Percentiles rank a stretch among this genome's conserved stretches.
These are phyloP conservation scores for Vachellia collinsii DNA, from an alignment of 306 rosid genomes.

Conservation along the genomic window DNA sequence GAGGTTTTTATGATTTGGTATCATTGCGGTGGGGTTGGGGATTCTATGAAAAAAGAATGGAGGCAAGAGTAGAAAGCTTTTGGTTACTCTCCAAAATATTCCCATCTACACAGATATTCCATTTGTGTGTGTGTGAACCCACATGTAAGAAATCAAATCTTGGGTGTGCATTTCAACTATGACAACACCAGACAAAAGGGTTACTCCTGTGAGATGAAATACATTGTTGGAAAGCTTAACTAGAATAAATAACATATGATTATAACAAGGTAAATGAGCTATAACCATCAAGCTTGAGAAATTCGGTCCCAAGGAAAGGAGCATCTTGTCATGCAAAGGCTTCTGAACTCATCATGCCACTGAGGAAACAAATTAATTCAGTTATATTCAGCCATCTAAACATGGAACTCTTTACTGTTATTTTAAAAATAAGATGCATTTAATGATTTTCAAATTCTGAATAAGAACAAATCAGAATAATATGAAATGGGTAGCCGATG, in stretches of 20 bases:
- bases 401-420: neutral
- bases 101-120: neutral
- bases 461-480: neutral
- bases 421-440: neutral
- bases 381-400: constrained; percentile 25
- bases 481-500: constrained; percentile 25
- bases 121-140: neutral
- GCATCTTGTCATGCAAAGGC: constrained; percentile 82
- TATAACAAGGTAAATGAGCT: constrained; percentile 34
- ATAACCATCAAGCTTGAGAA: constrained; percentile 89
- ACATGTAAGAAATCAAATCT: constrained; percentile 4
- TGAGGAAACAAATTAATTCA: constrained; percentile 45
- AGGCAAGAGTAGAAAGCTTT: neutral
- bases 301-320: constrained; percentile 83
- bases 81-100: neutral
- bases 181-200: constrained; percentile 21
- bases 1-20: neutral
- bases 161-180: constrained; percentile 11
- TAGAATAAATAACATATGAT: constrained; percentile 26
- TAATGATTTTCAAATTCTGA: neutral
- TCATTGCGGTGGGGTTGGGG: neutral
- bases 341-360: constrained; percentile 91
- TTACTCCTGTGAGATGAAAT: constrained; percentile 26
- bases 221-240: constrained; percentile 18
- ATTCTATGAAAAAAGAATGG: neutral